Evolutionary conservation across 2,329 filamentous ascomycete species (phyloP).

Genomic region (Kalaharituber pfeilii): DNA sequence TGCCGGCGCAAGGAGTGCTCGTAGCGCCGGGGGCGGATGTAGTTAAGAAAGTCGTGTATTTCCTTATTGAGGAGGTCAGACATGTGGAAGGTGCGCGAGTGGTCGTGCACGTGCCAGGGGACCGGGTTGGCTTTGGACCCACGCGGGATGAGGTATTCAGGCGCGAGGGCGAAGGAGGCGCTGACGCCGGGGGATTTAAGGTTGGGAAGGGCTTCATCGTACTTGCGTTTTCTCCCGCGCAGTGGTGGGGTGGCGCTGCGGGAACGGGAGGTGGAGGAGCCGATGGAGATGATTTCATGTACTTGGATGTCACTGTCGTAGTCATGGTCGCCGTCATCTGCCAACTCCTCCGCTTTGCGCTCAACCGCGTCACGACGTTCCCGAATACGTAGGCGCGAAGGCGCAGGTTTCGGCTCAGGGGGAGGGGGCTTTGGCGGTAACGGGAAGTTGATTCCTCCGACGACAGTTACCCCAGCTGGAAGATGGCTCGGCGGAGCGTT

Average conservation of each 20-base stretch:
- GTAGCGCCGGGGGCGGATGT: conserved; percentile 56
- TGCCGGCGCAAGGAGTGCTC: conserved; percentile 59
- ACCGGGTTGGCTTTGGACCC: conserved; percentile 42
- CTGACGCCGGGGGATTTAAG: conserved; percentile 32
- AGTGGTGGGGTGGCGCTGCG: conserved; percentile 4
- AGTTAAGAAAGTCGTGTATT: conserved; percentile 74
- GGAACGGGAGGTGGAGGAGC: background rate
- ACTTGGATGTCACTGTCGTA: background rate
- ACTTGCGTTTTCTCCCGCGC: conserved; percentile 15
- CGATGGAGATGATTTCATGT: background rate
- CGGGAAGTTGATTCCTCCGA: background rate
- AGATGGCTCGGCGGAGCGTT: background rate
- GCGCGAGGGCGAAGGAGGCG: conserved; percentile 28
- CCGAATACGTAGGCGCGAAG: too few species aligned
- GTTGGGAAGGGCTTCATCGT: conserved; percentile 17
- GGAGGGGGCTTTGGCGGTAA: background rate
- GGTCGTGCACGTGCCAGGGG: conserved; percentile 34
- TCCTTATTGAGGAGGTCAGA: conserved; percentile 64
- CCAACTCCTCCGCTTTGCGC: background rate
- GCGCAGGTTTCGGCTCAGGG: background rate
- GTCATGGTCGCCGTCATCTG: background rate
- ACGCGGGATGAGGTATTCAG: conserved; percentile 29
- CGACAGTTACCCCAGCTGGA: too few species aligned
- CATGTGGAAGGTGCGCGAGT: conserved; percentile 37
- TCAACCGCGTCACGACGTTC: background rate